Evolutionary conservation across 768 basidiomycete genomes (phyloP), one percentile per base, ranked within the genome.

Genomic region (Fibroporia radiculosa): DNA sequence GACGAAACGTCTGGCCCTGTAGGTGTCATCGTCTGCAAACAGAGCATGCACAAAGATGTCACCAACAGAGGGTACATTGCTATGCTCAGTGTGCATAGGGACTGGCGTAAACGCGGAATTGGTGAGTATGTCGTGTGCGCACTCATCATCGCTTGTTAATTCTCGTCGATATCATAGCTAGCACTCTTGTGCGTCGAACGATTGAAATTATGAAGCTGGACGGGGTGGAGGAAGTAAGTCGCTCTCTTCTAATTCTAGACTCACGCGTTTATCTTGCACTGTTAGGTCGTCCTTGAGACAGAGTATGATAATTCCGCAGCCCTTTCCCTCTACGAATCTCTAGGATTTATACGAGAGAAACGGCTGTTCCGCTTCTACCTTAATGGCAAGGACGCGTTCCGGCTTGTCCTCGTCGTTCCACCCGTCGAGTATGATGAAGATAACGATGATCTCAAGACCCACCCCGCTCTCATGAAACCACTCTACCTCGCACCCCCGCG

Each of bases 301-400:
- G 96, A 99, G 65, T 86, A 74, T 60, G 95, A 98, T 66, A 98
- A 98, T 63, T 65, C 70, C 35, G 79, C 91, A 6, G 93, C 93
- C 0, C 74, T 98, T 13, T 80, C 85, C 2, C 70, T 99, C 11
- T 98, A 98, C 66, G 85, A 86, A 48, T 82, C 84, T 6, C 74
- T 98, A 34, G 96, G 96, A 0, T 99, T 99, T 66, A 86, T 97
- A 20, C 80, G 90, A 32, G 93, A 97, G 69, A 98, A 98, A 61
- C 81, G 93, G 3, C 72, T 99, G 14, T 82, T 84, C 60, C 78
- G 96, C 1, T 99, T 98, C 66, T 98, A 99, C 58, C 77, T 98
- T 53, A 99, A 96, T 59, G 91, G 90, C 36, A 97, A 97, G 65
- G 93, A 98, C 59, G 93, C 93, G 0, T 96, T 89, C 57, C 74